Evolutionary conservation across 2,329 filamentous ascomycete species (phyloP), one percentile per base, ranked within the genome.

Genomic region (Paraphoma sp.): DNA sequence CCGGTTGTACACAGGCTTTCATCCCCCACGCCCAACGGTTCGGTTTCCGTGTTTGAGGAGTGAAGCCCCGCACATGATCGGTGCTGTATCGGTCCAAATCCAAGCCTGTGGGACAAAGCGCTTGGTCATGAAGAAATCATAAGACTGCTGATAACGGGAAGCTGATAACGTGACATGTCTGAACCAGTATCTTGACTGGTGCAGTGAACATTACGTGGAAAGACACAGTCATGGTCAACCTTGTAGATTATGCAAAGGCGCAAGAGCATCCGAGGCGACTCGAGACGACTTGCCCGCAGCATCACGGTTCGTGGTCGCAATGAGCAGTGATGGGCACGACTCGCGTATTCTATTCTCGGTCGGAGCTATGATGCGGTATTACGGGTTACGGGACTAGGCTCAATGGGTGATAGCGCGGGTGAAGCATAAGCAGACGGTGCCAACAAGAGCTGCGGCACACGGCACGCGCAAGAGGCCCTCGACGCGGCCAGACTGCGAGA

Each of bases 351-450:
- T 51, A 63, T 62, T 57, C 41, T 56, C 46, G 44, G 46, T 28
- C 45, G 41, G 33, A 38, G 51, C 46, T 42, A 57, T 61, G 58
- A 63, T 57, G 60, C 47, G 57, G 64, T 62, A 62, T 62, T 63
- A 54, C 45, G 43, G 51, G 49, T 48, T 40, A 33, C 31, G 36
- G 40, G 31, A 28, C 57, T 59, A 60, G 45, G 46, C 61, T 57
- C 18, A 33, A 53, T 56, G 48, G 38, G 62, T 48, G 45, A 46
- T 53, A 45, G 57, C 56, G 59, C 53, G 54, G 17, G 60, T 53
- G 40, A 30, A 28, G 50, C 55, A 23, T 45, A 51, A 49, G 51
- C 43, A 50, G 47, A 53, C 53, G 10, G 3, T 36, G 55, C 51
- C 56, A 60, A 59, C 59, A 62, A 51, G 49, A 53, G 45, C 52